These are phyloP conservation scores for Stagonosporopsis rhizophila DNA, from an alignment of 2,329 filamentous ascomycete genomes.

Conservation along the genomic window DNA sequence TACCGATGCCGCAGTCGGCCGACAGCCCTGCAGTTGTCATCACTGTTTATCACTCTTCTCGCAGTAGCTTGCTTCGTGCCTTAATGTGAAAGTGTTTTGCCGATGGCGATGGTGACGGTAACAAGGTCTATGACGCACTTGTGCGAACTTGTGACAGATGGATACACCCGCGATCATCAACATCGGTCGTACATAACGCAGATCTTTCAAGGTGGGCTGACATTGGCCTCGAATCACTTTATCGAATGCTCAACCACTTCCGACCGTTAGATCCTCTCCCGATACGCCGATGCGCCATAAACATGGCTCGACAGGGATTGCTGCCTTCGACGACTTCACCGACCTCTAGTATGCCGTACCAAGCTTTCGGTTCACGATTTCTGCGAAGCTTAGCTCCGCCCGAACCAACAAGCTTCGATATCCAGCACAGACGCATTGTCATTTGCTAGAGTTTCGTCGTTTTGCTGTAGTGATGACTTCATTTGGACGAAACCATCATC, in stretches of 20 bases:
- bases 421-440: background rate
- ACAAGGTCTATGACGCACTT: constrained; percentile 9
- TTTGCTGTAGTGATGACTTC: constrained; percentile 13
- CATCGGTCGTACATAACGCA: background rate
- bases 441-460: constrained; percentile 2
- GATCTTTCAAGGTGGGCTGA: constrained; percentile 7
- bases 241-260: background rate
- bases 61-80: background rate
- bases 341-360: background rate
- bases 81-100: background rate
- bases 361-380: constrained; percentile 11
- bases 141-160: background rate
- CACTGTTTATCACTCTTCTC: background rate
- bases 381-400: constrained; percentile 14
- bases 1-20: background rate
- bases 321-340: background rate
- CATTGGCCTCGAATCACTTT: background rate
- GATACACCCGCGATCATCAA: constrained; percentile 10
- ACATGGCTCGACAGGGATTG: background rate
- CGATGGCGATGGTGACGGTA: background rate
- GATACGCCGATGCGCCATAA: background rate
- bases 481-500: background rate
- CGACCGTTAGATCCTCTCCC: constrained; percentile 2
- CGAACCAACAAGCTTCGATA: background rate
- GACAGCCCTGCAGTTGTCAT: background rate